Conservation (phyloP, 768 basidiomycete genomes). For the Sarcodon aspratus region DNA sequence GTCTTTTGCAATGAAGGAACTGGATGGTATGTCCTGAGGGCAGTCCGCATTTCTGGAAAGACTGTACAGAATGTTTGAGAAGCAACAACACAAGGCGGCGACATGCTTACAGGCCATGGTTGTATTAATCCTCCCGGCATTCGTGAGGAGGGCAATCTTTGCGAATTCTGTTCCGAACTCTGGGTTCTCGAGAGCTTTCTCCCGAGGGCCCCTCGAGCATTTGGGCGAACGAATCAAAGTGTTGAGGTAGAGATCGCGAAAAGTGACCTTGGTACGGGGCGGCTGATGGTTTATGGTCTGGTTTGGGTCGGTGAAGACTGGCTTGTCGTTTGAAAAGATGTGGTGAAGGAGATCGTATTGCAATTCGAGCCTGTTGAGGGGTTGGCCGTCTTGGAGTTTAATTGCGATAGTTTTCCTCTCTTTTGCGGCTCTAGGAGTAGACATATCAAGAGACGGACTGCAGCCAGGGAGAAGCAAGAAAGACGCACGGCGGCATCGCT, state of each 20-base stretch:
- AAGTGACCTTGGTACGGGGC: constrained; percentile 23
- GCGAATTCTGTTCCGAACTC: constrained; percentile 57
- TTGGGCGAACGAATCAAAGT: constrained; percentile 44
- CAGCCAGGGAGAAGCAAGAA: neutral
- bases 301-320: constrained; percentile 54
- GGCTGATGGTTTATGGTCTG: constrained; percentile 26
- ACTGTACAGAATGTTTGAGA: constrained; percentile 26
- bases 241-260: constrained; percentile 37
- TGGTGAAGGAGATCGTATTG: constrained; percentile 41
- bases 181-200: constrained; percentile 53
- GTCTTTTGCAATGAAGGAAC: constrained; percentile 62
- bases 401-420: constrained; percentile 29
- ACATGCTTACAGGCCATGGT: constrained; percentile 65
- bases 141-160: constrained; percentile 65
- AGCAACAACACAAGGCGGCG: neutral
- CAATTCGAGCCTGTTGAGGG: constrained; percentile 54
- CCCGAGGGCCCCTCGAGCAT: constrained; percentile 58
- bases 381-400: constrained; percentile 52
- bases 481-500: neutral
- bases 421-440: neutral
- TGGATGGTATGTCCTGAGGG: constrained; percentile 68
- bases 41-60: constrained; percentile 73
- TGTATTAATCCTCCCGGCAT: constrained; percentile 73
- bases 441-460: neutral
- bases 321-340: constrained; percentile 32